Evolutionary conservation across 495 filamentous ascomycete species (phyloP), one percentile per base, ranked within the genome.

Genomic region (Niebla homalea): DNA sequence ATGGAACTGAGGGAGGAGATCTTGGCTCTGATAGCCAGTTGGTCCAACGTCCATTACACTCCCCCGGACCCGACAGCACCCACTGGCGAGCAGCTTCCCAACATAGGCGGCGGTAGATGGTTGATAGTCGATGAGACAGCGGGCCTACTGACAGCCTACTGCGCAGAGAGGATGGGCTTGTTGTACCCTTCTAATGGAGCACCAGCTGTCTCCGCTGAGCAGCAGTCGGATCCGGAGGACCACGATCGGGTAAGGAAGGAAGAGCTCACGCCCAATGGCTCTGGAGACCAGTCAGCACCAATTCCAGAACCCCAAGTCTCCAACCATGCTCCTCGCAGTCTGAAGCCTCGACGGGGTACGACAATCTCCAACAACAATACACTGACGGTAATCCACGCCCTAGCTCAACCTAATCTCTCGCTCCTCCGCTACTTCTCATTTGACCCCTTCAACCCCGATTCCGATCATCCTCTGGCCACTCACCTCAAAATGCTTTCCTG

Each of bases 131-230:
- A 98, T 60, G 92, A 98, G 46, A 92, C 87, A 0, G 84, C 86
- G 7, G 92, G 92, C 0, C 65, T 97, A 21, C 61, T 98, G 8
- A 79, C 90, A 1, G 89, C 88, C 0, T 86, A 89, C 0, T 73
- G 95, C 70, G 92, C 92, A 1, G 92, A 98, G 64, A 75, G 84
- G 48, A 89, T 97, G 80, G 89, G 87, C 0, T 79, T 97, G 36
- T 71, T 98, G 1, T 76, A 87, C 25, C 36, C 52, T 50, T 46
- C 43, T 20, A 12, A 12, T 5, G 15, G 18, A 14, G 16, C 16
- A 8, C 5, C 8, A 16, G 20, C 10, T 19, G 29, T 10, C 5
- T 32, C 8, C 29, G 29, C 29, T 32, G 29, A 11, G 29, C 29
- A 32, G 29, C 29, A 32, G 5, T 32, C 29, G 2, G 29, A 32